Evolutionary conservation across 345 rosid genomes (phyloP), one percentile per base, ranked within the genome.

Genomic region (Populus deltoides): DNA sequence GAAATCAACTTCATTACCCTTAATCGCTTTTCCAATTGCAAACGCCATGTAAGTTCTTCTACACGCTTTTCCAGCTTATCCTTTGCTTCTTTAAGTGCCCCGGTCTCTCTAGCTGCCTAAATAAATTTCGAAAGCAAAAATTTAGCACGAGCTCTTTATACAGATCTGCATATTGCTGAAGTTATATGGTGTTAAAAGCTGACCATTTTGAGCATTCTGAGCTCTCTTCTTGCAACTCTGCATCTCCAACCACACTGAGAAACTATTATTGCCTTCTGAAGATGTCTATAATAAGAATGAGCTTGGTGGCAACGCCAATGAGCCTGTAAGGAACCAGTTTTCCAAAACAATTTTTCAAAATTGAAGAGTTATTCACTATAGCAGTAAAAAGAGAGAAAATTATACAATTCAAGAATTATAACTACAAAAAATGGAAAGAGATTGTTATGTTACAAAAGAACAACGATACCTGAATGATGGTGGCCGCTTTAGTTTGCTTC

Each of bases 401-500:
- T 3, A 8, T 39, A 41, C 12, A 69, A 69, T 38, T 41, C 72
- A 69, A 45, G 8, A 9, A 31, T 31, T 33, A 31, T 9, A 33
- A 66, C 33, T 31, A 84, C 38, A 74, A 72, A 69, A 69, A 22
- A 53, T 8, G 70, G 69, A 71, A 33, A 16, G 69, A 66, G 36
- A 8, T 5, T 2, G 29, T 31, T 22, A 69, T 38, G 31, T 71
- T 71, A 27, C 62, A 71, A n/a, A 72, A 55, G 18, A 72, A 15
- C 38, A 3, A 74, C 33, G 69, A 13, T 25, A 94, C 98, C 98
- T 94, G 93, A 36, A 94, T 85, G 71, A 87, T 81, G 72, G 87
- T 88, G 82, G 93, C 90, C 55, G 97, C 98, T 86, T 88, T 92
- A 27, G 94, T 92, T 85, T 88, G 93, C 90, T 82, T 91, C 88